A percentile compares a stretch with the other conserved stretches of the same genome.
Conservation (phyloP, 1,284 basidiomycete genomes). For the Mycosarcoma mackinlayi region DNA sequence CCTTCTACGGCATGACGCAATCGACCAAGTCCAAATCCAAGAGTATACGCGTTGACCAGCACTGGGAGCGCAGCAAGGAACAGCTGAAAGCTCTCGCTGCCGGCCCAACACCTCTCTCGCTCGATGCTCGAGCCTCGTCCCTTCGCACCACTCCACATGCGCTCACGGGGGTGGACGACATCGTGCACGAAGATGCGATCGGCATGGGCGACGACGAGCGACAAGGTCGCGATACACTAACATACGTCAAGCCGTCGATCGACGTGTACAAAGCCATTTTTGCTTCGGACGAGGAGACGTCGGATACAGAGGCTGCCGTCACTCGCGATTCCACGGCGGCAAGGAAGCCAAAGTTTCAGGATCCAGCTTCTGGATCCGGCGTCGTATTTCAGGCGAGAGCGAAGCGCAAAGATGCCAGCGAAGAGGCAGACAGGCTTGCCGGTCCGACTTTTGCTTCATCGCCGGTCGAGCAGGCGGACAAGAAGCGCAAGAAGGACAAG, state of each 20-base stretch:
- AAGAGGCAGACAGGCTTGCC: conserved; percentile 68
- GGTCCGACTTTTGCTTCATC: conserved; percentile 59
- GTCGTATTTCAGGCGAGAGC: conserved; percentile 25
- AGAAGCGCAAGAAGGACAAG: conserved; percentile 35
- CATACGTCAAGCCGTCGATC: conserved; percentile 85
- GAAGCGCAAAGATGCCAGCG: conserved; percentile 20
- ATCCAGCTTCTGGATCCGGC: conserved; percentile 12
- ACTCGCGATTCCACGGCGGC: neutral
- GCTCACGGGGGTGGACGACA: neutral
- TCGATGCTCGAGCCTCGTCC: conserved; percentile 25
- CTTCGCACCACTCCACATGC: neutral
- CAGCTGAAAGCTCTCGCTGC: conserved; percentile 31
- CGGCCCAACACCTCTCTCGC: conserved; percentile 39
- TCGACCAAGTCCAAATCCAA: conserved; percentile 12
- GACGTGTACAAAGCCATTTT: conserved; percentile 86
- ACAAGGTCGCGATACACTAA: conserved; percentile 85
- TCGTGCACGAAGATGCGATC: conserved; percentile 68
- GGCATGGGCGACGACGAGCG: conserved; percentile 88
- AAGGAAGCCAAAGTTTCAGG: conserved; percentile 23
- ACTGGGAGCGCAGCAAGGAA: conserved; percentile 40
- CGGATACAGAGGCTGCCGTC: conserved; percentile 78
- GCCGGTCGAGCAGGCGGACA: conserved; percentile 76
- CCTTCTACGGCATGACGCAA: conserved; percentile 20
- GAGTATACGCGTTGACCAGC: conserved; percentile 16
- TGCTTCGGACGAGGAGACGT: conserved; percentile 77